Evolutionary conservation across 106 monocot genomes (phyloP), one percentile per base, ranked within the genome.

Genomic region (Apostasia ramifera): DNA sequence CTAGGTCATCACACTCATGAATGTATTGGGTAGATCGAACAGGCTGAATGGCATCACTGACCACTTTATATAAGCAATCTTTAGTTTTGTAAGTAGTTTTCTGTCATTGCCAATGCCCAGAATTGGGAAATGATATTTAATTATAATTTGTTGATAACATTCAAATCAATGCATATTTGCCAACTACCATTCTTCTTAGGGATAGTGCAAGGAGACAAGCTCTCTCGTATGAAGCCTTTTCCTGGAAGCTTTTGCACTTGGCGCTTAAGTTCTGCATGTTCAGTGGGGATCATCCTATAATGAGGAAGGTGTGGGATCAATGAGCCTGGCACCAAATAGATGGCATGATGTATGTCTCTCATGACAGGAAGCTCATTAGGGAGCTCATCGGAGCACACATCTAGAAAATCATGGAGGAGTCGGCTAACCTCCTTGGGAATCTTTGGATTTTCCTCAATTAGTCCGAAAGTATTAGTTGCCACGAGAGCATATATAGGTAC

Each of bases 121-220:
- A 7, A 40, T 3, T 43, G 1, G 41, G 2, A 5, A 26, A 26
- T 26, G 12, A 10, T 44, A 62, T 44, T 44, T 62, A 7, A 44
- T 43, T 11, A 38, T 59, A 3, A 59, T 59, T 59, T 26, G 59
- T 59, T 59, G 59, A 59, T 59, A 40, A 52, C 41, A 1, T 11
- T 1, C 41, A 9, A 43, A 62, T 62, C 43, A 2, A 42, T 41
- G 3, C 62, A 62, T 44, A 5, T 62, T 11, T 11, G 10, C 40
- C 62, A 62, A 41, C 42, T 59, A 59, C 62, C 62, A 62, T 62
- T 44, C 4, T 62, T 62, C 62, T 62, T 62, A 44, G 42, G 42
- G 10, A 44, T 62, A 11, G 6, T 37, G 37, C 10, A 62, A 4
- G 3, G 62, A 44, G 9, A 43, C 9, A 44, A 7, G 40, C 26